Evolutionary conservation across 495 filamentous ascomycete species (phyloP).

Genomic region (Aspergillus carlsbadensis): DNA sequence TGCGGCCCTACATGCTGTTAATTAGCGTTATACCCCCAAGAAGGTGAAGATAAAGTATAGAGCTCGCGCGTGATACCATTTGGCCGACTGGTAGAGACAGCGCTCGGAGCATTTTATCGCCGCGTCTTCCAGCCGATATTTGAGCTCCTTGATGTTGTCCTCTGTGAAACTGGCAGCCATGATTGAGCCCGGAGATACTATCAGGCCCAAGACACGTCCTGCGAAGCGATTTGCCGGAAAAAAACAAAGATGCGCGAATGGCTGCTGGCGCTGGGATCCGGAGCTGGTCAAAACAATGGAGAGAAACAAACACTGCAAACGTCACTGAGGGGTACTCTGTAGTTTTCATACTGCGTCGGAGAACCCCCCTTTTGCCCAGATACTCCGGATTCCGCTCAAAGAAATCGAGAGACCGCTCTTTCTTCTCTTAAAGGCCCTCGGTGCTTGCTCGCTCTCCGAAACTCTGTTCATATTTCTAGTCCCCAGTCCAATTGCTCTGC

Average conservation of each 20-base stretch:
- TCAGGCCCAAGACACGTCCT: not conserved
- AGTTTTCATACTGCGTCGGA: not conserved
- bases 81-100: conserved; percentile 93
- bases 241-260: not conserved
- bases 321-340: not conserved
- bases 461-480: not conserved
- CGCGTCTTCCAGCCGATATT: conserved; percentile 73
- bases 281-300: conserved; percentile 8
- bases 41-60: not conserved
- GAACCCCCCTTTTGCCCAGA: not conserved
- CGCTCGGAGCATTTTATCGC: conserved; percentile 89
- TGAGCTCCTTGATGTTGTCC: conserved; percentile 48
- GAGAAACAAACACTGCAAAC: conserved; percentile 33
- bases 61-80: conserved; percentile 65
- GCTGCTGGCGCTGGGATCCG: conserved; percentile 6
- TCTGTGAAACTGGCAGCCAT: conserved; percentile 42
- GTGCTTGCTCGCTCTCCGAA: not conserved
- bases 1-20: conserved; percentile 66
- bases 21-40: no score
- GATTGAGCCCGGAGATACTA: not conserved
- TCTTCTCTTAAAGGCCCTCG: not conserved
- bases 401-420: not conserved
- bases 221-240: not conserved
- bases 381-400: conserved; percentile 10
- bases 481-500: not conserved